Base-by-base conservation (phyloP, 768 basidiomycete genomes). In the Hebeloma cylindrosporum region DNA sequence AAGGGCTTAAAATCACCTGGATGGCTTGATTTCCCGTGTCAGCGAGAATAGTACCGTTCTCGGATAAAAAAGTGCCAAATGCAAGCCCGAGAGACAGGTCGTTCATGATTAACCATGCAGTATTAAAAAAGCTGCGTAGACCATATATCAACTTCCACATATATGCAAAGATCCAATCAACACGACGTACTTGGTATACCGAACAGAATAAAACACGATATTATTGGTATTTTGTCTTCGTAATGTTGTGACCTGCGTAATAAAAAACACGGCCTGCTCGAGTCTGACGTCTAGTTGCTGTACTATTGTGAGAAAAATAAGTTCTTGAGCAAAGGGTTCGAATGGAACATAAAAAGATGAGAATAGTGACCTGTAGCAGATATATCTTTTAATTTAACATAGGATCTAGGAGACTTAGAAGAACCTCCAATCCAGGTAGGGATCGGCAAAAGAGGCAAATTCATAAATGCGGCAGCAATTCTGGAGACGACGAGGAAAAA, bases 91-190 rank as follows among this genome's bases (percentile, higher is more conserved):
- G 73, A 20, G 92, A 92, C 20, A 93, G 62, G 59, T 98, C 95
- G 63, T 97, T 97, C 54, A 92, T 61, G 21, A 93, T 77, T 2
- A 95, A 71, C 95, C 95, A 98, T 2, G 95, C 73, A 22, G 79
- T 83, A 58, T 94, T 96, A 70, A 90, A 94, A 61, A 95, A 93
- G 40, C 90, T 93, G 40, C 2, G n/a, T 32, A 20, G 17, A 2
- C 4, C 18, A 46, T n/a, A 44, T 6, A 43, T 23, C 10, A 27
- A 36, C 20, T 14, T 29, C 20, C 18, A 34, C 9, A 13, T 1
- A n/a, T n/a, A 35, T 0, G 4, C 26, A 26, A 7, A 29, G 29
- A 18, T 31, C 37, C 27, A 42, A 21, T 3, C 7, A 11, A 5
- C 21, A 28, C 1, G 3, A 57, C 73, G 32, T 50, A 88, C 86